Conservation (phyloP, 2,329 filamentous ascomycete genomes). For the Aspergillus ruber region DNA sequence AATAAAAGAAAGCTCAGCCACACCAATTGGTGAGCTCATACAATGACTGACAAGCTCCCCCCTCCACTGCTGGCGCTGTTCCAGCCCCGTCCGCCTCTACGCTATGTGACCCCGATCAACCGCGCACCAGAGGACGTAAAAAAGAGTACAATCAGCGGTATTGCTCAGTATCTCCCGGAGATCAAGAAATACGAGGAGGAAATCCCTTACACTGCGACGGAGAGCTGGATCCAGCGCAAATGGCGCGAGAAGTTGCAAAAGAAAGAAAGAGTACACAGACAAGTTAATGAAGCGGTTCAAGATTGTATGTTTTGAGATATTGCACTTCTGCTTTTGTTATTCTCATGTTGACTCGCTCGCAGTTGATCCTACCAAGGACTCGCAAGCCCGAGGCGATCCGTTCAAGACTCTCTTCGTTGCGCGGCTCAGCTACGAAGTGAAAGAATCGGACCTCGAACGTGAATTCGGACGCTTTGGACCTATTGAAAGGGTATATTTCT, state of each 20-base stretch:
- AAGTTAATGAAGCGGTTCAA: slow-evolving; percentile 58
- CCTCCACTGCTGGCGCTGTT: slow-evolving; percentile 90
- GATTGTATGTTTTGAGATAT: slow-evolving; percentile 48
- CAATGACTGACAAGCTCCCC: slow-evolving; percentile 94
- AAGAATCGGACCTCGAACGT: slow-evolving; percentile 81
- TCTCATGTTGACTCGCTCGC: slow-evolving; percentile 3
- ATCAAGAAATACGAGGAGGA: slow-evolving; percentile 72
- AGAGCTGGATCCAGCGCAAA: slow-evolving; percentile 86
- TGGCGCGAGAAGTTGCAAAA: slow-evolving; percentile 80
- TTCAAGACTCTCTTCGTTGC: slow-evolving; percentile 94
- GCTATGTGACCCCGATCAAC: slow-evolving; percentile 80
- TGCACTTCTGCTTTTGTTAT: background rate
- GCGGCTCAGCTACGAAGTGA: slow-evolving; percentile 81
- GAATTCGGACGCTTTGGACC: slow-evolving; percentile 92
- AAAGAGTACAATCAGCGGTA: slow-evolving; percentile 64
- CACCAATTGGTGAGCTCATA: slow-evolving; percentile 19
- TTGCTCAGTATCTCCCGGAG: slow-evolving; percentile 68
- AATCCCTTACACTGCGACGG: slow-evolving; percentile 70
- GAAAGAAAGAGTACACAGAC: slow-evolving; percentile 58
- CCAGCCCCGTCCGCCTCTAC: slow-evolving; percentile 83
- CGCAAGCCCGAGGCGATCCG: slow-evolving; percentile 84
- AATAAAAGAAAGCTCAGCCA: background rate
- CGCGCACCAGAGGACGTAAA: slow-evolving; percentile 74
- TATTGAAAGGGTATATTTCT: slow-evolving; percentile 70
- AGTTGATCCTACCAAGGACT: slow-evolving; percentile 80